Evolutionary conservation across 1,284 basidiomycete species (phyloP).

Genomic region (Cryptococcus floricola): DNA sequence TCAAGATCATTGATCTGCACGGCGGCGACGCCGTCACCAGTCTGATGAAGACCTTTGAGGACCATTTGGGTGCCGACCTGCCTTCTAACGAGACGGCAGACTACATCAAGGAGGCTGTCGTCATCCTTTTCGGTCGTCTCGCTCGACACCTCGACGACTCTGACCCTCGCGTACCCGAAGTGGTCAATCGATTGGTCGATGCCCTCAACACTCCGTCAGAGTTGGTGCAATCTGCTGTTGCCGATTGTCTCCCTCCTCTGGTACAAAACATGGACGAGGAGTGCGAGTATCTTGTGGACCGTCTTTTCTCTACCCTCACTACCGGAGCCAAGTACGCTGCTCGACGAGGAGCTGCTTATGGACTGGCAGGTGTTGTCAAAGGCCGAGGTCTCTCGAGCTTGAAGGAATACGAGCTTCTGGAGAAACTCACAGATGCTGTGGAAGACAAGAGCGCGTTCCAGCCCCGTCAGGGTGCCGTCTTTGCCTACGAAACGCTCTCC

Average conservation of each 20-base stretch:
- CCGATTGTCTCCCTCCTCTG: constrained; percentile 87
- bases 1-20: constrained; percentile 75
- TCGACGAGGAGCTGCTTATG: constrained; percentile 92
- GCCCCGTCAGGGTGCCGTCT: constrained; percentile 87
- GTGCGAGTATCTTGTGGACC: constrained; percentile 67
- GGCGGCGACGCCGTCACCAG: constrained; percentile 69
- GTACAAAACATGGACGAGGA: constrained; percentile 67
- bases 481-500: constrained; percentile 90
- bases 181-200: constrained; percentile 84
- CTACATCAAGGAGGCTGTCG: constrained; percentile 88
- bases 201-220: constrained; percentile 93
- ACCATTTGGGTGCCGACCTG: constrained; percentile 63
- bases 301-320: constrained; percentile 71
- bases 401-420: constrained; percentile 76
- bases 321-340: constrained; percentile 81
- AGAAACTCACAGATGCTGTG: constrained; percentile 67
- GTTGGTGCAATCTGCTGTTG: constrained; percentile 93
- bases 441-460: constrained; percentile 89
- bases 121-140: constrained; percentile 90
- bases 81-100: constrained; percentile 70
- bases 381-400: constrained; percentile 82
- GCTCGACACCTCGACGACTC: constrained; percentile 79
- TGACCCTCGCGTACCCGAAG: constrained; percentile 72
- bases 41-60: constrained; percentile 82
- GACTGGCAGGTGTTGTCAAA: constrained; percentile 86